Evolutionary conservation across 1,284 basidiomycete species (phyloP), one percentile per base, ranked within the genome.

Genomic region (Ustilago shanxiensis): DNA sequence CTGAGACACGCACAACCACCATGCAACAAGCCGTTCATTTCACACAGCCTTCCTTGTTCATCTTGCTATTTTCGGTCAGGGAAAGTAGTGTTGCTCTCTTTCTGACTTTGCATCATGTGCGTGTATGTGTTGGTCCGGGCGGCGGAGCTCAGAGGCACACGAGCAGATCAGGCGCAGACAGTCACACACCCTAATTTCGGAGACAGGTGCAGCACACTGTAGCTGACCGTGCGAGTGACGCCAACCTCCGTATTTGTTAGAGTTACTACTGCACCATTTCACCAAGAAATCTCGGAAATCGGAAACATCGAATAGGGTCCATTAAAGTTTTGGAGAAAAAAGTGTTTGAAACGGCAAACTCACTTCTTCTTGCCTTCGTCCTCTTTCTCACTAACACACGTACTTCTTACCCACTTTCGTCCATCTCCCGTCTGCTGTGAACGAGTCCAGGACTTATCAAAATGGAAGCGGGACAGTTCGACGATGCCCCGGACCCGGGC

Each of bases 381-480:
- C 5, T 20, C 22, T 3, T 44, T 24, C 16, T n/a, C 31, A 5
- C 31, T 33, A n/a, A n/a, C n/a, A n/a, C n/a, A n/a, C 41, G 8
- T 18, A 18, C 33, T 41, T 20, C 37, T 41, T 55, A 11, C 20
- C 18, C 18, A 24, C 31, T 39, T 18, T 26, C 16, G 18, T n/a
- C 49, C 31, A 8, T 20, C 35, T 44, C 41, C 8, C 41, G 20
- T 37, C 35, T 16, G 35, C 35, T 37, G 35, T 37, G n/a, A n/a
- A n/a, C n/a, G n/a, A n/a, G n/a, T n/a, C n/a, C n/a, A n/a, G n/a
- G n/a, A n/a, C n/a, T n/a, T n/a, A n/a, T n/a, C n/a, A n/a, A n/a
- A 6, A 72, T 77, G 74, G 69, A 77, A 45, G 62, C 56, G 16
- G 74, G 74, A 6, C 74, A 77, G 28, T 77, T 77, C 20, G 74